A percentile compares a stretch with the other conserved stretches of the same genome.
These are phyloP conservation scores for Amanita jacksonii DNA, from an alignment of 768 basidiomycete species.

Conservation along the genomic window DNA sequence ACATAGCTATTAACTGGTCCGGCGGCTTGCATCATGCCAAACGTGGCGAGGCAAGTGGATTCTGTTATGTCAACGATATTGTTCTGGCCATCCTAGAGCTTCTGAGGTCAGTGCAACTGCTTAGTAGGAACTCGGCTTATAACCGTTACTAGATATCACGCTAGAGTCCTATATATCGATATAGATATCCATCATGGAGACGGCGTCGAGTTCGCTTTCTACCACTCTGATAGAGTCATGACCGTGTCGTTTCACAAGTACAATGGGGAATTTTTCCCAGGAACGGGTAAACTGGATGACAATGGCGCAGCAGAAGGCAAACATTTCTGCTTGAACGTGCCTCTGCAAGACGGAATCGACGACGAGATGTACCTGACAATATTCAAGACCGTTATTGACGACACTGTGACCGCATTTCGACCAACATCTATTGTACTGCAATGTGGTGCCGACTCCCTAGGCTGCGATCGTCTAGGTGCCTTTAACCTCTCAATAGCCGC, in stretches of 20 bases:
- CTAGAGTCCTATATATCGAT: constrained; percentile 95
- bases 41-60: constrained; percentile 94
- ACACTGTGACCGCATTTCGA: constrained; percentile 81
- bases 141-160: constrained; percentile 56
- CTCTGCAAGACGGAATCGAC: constrained; percentile 91
- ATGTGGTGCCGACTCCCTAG: constrained; percentile 94
- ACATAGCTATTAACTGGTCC: constrained; percentile 99
- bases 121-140: not conserved
- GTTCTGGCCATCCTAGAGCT: constrained; percentile 92
- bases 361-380: constrained; percentile 94
- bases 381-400: constrained; percentile 95
- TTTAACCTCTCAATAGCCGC: constrained; percentile 98
- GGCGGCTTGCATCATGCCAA: constrained; percentile 98
- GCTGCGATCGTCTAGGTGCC: constrained; percentile 89
- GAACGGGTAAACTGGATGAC: constrained; percentile 93
- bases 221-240: constrained; percentile 96
- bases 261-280: constrained; percentile 96
- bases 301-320: constrained; percentile 83
- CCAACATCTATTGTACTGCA: constrained; percentile 90
- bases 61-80: constrained; percentile 97
- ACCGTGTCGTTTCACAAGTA: constrained; percentile 99
- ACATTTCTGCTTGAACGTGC: constrained; percentile 93
- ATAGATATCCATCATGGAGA: constrained; percentile 99
- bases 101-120: constrained; percentile 45
- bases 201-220: constrained; percentile 97